Evolutionary conservation across 2,329 filamentous ascomycete genomes (phyloP).

Genomic region (Botrytis fragariae): DNA sequence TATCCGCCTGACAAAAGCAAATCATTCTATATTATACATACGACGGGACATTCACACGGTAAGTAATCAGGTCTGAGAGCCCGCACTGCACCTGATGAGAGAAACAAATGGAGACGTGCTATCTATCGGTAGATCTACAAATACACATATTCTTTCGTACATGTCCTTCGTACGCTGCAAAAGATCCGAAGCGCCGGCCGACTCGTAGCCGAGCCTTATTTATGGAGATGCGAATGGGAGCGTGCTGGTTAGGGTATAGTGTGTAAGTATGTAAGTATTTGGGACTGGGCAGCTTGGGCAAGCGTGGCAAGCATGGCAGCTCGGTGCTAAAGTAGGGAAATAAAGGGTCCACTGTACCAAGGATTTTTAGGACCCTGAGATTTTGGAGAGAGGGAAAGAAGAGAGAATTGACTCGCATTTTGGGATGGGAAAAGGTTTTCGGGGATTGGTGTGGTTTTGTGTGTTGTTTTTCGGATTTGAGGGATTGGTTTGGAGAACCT

Average conservation of each 20-base stretch:
- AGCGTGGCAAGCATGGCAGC: not conserved
- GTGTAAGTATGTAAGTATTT: not conserved
- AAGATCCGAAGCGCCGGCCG: not conserved
- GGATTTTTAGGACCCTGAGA: not conserved
- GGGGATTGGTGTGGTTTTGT: not conserved
- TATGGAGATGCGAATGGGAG: not conserved
- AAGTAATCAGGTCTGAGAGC: not conserved
- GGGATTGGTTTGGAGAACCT: not conserved
- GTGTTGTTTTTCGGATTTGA: not conserved
- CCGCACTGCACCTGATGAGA: not conserved
- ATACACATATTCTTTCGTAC: not conserved
- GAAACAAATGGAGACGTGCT: too few relatives aligned
- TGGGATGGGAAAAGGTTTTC: not conserved
- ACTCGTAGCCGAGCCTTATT: not conserved
- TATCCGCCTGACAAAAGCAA: not conserved
- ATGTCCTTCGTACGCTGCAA: not conserved
- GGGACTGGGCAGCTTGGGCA: not conserved
- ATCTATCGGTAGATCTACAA: not conserved
- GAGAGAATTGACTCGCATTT: not conserved
- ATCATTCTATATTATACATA: not conserved
- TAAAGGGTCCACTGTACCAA: not conserved
- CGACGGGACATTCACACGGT: not conserved
- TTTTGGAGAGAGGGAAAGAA: not conserved
- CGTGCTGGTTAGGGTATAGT: not conserved
- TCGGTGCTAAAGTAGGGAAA: not conserved